These are phyloP conservation scores for Verticillium longisporum DNA, from an alignment of 2,329 filamentous ascomycete species.

Conservation along the genomic window DNA sequence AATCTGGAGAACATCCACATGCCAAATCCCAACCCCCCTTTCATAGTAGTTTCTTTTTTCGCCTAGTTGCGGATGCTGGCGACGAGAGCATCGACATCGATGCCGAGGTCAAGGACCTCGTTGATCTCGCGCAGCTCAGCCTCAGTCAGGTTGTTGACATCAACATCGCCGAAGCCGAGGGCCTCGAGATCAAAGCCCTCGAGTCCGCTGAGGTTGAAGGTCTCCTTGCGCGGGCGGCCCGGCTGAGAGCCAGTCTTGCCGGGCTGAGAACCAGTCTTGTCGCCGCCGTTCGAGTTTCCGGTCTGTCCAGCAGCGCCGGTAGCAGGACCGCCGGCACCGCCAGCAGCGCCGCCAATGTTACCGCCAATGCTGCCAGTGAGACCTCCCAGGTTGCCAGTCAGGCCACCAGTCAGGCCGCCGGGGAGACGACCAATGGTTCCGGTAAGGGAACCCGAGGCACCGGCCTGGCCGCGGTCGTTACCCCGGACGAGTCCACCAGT, in stretches of 20 bases:
- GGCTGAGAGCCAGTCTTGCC: conserved; percentile 16
- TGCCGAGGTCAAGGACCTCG: not conserved
- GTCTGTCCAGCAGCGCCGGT: not conserved
- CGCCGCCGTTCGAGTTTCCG: not conserved
- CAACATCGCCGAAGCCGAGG: not conserved
- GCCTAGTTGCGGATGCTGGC: not conserved
- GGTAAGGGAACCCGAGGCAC: not conserved
- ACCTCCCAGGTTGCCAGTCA: not conserved
- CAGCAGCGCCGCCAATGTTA: not conserved
- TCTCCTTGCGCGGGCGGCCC: conserved; percentile 4
- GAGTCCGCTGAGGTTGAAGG: conserved; percentile 13
- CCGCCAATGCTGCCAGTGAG: not conserved
- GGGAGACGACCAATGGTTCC: not conserved
- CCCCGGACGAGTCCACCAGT: not conserved
- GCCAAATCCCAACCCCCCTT: too few species aligned
- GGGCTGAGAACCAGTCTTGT: not conserved
- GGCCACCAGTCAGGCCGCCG: not conserved
- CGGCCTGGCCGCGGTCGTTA: not conserved
- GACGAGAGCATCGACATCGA: not conserved
- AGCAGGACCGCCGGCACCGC: not conserved
- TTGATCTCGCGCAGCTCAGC: not conserved
- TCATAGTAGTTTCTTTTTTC: not conserved
- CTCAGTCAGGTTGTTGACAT: not conserved
- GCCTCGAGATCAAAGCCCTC: not conserved
- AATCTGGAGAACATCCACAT: too few species aligned